Evolutionary conservation across 192 early-diverging fungal genomes (phyloP), one percentile per base, ranked within the genome.

Genomic region (Coemansia sp.): DNA sequence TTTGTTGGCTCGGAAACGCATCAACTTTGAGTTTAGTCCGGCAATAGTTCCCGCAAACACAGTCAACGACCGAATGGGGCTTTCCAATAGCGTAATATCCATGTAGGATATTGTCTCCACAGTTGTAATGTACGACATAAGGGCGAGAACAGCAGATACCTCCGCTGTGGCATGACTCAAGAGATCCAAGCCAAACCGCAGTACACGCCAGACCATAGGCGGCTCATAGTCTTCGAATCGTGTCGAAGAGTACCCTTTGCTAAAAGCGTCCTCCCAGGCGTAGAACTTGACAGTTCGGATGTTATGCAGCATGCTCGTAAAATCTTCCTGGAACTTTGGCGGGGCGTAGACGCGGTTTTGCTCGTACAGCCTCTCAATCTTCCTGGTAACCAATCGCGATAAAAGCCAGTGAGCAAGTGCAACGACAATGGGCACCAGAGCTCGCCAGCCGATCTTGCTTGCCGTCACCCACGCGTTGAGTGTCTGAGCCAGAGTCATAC

Each of bases 261-360:
- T 26, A 26, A 26, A 71, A 14, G 63, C 78, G 1, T 76, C 55
- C 50, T 86, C 85, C 86, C 86, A 91, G 13, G 86, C 87, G 61
- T 88, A 91, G 55, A 87, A 87, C 68, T 91, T 92, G 69, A 92
- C 86, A 7, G 86, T 79, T 16, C 86, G 84, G 32, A 90, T 87
- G 10, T 87, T 79, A 19, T 79, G 68, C 4, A 89, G 42, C 32
- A 72, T 32, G 6, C 7, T 9, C 13, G 49, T 38, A 39, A 67
- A 67, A 10, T 67, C 16, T 0, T 60, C 28, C 2, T 63, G 52
- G 14, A 70, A 64, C 11, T 28, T 26, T 1, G 71, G 72, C 32
- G 6, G 33, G 3, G 50, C 39, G 60, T 19, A n/a, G 4, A 37
- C 30, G 3, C 28, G n/a, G 2, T 21, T 43, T 52, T 46, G 33